A percentile compares a stretch with the other conserved stretches of the same genome.
phyloP scores from a whole-genome alignment of 805 yeast species.

The Saturnispora mendoncae region DNA sequence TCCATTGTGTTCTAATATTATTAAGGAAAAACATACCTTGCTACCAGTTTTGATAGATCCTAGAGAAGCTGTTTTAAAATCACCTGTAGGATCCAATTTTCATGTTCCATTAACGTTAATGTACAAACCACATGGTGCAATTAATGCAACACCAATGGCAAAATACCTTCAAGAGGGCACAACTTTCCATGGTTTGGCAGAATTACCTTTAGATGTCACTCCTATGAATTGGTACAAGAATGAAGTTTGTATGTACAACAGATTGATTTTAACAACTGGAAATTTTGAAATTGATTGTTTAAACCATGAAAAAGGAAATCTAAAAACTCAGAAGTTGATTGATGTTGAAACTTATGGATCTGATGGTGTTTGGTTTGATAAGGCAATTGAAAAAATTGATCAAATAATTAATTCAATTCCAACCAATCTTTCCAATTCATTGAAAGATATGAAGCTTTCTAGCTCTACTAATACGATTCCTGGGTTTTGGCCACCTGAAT shows the following conservation, averaged over 20 bases:
- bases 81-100: slow-evolving; percentile 47
- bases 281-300: slow-evolving; percentile 46
- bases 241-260: slow-evolving; percentile 66
- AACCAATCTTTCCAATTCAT: too few relatives aligned
- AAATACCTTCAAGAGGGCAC: slow-evolving; percentile 16
- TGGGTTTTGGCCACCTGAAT: slow-evolving; percentile 23
- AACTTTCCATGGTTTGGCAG: slow-evolving; percentile 47
- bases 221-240: slow-evolving; percentile 43
- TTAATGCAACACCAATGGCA: slow-evolving; percentile 27
- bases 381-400: slow-evolving; percentile 51
- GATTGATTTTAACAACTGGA: slow-evolving; percentile 61
- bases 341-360: slow-evolving; percentile 57
- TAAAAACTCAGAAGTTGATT: slow-evolving; percentile 42
- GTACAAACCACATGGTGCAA: slow-evolving; percentile 33
- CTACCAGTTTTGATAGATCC: slow-evolving; percentile 53
- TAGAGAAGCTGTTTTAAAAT: slow-evolving; percentile 36
- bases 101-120: slow-evolving; percentile 57
- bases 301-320: slow-evolving; percentile 48
- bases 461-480: too few relatives aligned
- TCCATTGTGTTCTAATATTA: slow-evolving; percentile 64
- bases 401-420: slow-evolving; percentile 34
- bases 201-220: background rate
- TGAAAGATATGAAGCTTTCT: too few relatives aligned
- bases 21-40: slow-evolving; percentile 45
- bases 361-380: slow-evolving; percentile 41